phyloP scores from a whole-genome alignment of 1,284 basidiomycete genomes.

The Ustilago shanxiensis region DNA sequence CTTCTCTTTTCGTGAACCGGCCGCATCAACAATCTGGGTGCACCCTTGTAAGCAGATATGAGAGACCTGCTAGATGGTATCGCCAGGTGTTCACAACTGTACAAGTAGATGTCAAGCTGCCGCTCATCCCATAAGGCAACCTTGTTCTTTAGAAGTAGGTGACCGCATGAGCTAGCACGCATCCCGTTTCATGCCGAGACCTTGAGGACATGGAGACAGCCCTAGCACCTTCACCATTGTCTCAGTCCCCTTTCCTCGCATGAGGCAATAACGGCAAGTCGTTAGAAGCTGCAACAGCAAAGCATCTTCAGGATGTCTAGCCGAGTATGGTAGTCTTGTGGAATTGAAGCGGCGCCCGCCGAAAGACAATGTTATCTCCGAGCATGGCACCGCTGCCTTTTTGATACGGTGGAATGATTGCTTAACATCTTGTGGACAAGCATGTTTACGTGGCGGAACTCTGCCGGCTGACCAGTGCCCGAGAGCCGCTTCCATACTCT shows the following conservation, averaged over 20 bases:
- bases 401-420: neutral
- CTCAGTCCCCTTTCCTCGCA: neutral
- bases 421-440: neutral
- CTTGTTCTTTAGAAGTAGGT: neutral
- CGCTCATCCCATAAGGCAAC: neutral
- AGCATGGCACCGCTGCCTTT: neutral
- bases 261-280: neutral
- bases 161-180: slow-evolving; percentile 1
- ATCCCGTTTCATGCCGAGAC: slow-evolving; percentile 2
- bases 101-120: neutral
- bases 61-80: too few species aligned
- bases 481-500: neutral
- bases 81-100: neutral
- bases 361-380: neutral
- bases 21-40: neutral
- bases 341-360: neutral
- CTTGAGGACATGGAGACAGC: too few species aligned
- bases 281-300: neutral
- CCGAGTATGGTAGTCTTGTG: neutral
- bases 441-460: neutral
- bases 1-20: neutral
- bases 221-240: neutral
- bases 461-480: neutral
- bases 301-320: neutral
- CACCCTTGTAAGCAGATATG: neutral